Conservation (phyloP, 2,329 filamentous ascomycete genomes). For the Rhexocercosporidium sp. region DNA sequence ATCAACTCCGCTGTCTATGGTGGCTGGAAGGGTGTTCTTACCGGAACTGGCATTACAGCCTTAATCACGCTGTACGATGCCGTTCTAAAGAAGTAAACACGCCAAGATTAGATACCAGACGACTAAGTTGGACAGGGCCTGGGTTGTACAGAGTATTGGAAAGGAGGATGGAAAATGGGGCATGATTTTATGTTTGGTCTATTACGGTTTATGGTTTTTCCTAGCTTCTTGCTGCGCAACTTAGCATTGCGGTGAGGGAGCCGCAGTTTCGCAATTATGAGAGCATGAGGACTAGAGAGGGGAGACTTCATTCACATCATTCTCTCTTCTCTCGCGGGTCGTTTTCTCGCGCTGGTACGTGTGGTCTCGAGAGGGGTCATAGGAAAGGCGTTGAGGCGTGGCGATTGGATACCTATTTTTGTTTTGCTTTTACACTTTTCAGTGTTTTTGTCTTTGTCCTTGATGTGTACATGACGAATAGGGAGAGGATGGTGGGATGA, state of each 20-base stretch:
- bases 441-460: slow-evolving; percentile 2
- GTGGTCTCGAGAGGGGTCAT: slow-evolving; percentile 36
- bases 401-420: slow-evolving; percentile 35
- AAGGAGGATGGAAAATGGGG: slow-evolving; percentile 8
- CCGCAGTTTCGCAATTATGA: background rate
- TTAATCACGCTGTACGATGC: slow-evolving; percentile 79
- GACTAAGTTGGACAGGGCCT: slow-evolving; percentile 8
- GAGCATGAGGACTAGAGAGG: background rate
- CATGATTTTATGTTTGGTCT: slow-evolving; percentile 9
- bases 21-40: slow-evolving; percentile 72
- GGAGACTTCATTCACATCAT: slow-evolving; percentile 29
- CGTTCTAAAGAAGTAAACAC: slow-evolving; percentile 67
- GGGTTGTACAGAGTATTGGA: slow-evolving; percentile 20
- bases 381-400: slow-evolving; percentile 39
- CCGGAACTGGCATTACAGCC: slow-evolving; percentile 70
- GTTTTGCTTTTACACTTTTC: slow-evolving; percentile 14
- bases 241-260: slow-evolving; percentile 14
- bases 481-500: background rate
- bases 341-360: slow-evolving; percentile 38
- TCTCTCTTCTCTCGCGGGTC: slow-evolving; percentile 32
- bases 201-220: slow-evolving; percentile 15
- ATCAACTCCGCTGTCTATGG: slow-evolving; percentile 73
- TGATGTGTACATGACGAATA: slow-evolving; percentile 15
- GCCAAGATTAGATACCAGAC: background rate
- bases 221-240: slow-evolving; percentile 20